Evolutionary conservation across 306 rosid species (phyloP).

Genomic region (Fagus sylvatica): DNA sequence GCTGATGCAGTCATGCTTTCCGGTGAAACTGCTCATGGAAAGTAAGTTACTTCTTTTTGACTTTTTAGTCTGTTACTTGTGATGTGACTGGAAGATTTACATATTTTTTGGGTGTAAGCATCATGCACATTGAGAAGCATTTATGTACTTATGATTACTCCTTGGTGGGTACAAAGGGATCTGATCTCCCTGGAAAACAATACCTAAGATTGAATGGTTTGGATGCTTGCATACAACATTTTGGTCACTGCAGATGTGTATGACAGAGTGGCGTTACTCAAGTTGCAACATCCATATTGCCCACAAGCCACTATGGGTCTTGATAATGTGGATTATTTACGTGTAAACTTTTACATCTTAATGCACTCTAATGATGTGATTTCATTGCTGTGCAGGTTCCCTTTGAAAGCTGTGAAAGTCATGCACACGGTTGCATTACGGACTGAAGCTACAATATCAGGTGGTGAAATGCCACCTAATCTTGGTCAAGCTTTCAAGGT

Average conservation of each 20-base stretch:
- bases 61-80: constrained; percentile 14
- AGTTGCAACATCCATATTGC: constrained; percentile 8
- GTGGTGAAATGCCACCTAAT: constrained; percentile 77
- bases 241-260: background rate
- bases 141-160: background rate
- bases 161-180: background rate
- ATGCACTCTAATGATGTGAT: constrained; percentile 13
- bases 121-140: background rate
- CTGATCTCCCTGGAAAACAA: background rate
- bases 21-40: constrained; percentile 99
- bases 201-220: background rate
- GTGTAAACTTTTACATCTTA: constrained; percentile 6
- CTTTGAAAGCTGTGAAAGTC: constrained; percentile 89
- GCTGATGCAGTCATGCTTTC: constrained; percentile 95
- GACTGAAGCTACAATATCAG: constrained; percentile 81
- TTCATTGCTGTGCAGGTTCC: constrained; percentile 56
- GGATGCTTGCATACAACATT: background rate
- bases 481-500: constrained; percentile 97
- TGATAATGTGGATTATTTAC: background rate
- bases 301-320: background rate
- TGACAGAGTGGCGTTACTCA: constrained; percentile 2
- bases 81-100: background rate
- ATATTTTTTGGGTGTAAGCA: background rate
- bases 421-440: constrained; percentile 98
- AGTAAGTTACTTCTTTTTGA: constrained; percentile 52